Base-by-base conservation (phyloP, 495 filamentous ascomycete genomes). In the Tuber microsphaerosporum region DNA sequence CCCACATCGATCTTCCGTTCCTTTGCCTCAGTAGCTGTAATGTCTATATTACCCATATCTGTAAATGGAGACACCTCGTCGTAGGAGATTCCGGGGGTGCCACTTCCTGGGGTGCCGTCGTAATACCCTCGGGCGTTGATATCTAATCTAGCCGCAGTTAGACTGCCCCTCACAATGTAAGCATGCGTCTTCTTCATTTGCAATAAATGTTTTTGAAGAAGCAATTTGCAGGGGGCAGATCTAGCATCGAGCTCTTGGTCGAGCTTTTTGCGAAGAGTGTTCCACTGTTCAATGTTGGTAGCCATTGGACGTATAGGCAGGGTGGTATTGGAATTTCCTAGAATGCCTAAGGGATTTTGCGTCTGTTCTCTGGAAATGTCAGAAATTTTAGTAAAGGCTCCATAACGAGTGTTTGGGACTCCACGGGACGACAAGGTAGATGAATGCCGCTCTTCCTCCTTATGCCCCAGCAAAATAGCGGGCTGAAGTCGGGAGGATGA, bases 121-220 rank as follows among this genome's bases (percentile, higher is more conserved):
- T 41, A 73, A 43, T 41, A 31, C 1, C 31, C n/a, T 26, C 46
- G 51, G 26, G 69, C 37, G 41, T 79, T 72, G n/a, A 81, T 34
- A 51, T 81, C 80, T 9, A 76, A 70, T 39, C 80, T 70, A 8
- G 80, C 80, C 20, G 80, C 76, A 9, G 79, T 75, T 17, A 81
- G 70, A 1, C 69, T 69, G 20, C 74, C 75, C 26, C 68, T 76
- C 70, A 76, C 81, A 19, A 78, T 74, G 75, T 82, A 82, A 14
- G 74, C 81, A 69, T 82, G 81, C 20, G 75, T 81, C 43, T 80
- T 79, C 20, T 77, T 76, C 81, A 82, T 82, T n/a, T 80, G 77
- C 7, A 70, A 26, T n/a, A 82, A 72, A 46, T 82, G 71, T 2
- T 69, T 70, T 10, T 61, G 45, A 19, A 82, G 72, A 19, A 72